Conservation (phyloP, 257 asterid species). For the Jacaranda mimosifolia region DNA sequence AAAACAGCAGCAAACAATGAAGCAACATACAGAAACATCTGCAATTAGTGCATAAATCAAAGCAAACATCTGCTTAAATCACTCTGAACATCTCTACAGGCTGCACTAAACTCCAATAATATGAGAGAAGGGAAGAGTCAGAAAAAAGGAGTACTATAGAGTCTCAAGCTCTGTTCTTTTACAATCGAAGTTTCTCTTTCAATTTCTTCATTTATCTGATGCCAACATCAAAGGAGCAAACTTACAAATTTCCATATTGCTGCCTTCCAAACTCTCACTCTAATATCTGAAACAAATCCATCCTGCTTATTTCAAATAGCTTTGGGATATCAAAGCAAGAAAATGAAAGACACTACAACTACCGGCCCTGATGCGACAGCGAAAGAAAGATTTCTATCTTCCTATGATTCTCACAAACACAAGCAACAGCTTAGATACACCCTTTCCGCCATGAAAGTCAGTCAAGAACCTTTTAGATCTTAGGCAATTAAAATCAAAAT, state of each 20-base stretch:
- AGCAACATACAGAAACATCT: neutral
- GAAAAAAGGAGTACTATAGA: neutral
- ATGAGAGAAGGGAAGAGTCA: neutral
- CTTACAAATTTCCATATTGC: neutral
- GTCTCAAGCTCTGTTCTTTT: neutral
- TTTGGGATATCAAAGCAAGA: neutral
- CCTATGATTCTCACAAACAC: neutral
- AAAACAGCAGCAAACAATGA: constrained; percentile 15
- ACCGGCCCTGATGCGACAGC: neutral
- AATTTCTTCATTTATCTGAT: neutral
- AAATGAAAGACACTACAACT: neutral
- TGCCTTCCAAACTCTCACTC: neutral
- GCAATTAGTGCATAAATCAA: neutral
- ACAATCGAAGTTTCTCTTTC: neutral
- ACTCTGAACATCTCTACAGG: neutral
- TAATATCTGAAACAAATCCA: neutral
- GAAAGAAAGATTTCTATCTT: neutral
- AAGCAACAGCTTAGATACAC: neutral
- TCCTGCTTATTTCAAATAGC: neutral
- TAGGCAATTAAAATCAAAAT: neutral
- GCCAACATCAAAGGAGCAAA: constrained; percentile 7
- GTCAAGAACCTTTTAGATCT: neutral
- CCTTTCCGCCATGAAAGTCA: neutral
- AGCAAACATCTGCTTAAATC: neutral
- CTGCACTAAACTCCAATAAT: neutral